Evolutionary conservation across 352 stramenopile genomes (phyloP).

Genomic region (Globisporangium paroecandrum): DNA sequence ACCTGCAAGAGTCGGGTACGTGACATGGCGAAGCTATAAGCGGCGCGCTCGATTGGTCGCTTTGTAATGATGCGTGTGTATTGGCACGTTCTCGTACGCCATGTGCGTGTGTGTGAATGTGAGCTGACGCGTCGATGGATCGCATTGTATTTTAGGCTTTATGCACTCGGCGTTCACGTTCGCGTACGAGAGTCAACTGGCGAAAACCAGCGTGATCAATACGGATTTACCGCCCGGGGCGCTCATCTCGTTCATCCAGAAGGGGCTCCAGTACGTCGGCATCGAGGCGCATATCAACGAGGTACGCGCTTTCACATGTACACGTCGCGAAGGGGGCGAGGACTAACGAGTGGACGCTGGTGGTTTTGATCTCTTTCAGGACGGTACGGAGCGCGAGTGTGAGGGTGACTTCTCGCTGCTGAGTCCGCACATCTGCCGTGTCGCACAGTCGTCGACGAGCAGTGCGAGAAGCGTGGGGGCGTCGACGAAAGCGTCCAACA

Average conservation of each 20-base stretch:
- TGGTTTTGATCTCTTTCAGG: slow-evolving; percentile 28
- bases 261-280: slow-evolving; percentile 94
- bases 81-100: not conserved
- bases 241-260: slow-evolving; percentile 98
- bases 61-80: not conserved
- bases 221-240: slow-evolving; percentile 94
- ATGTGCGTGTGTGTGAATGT: too few species aligned
- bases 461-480: slow-evolving; percentile 43
- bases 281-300: slow-evolving; percentile 91
- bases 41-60: not conserved
- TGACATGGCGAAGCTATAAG: slow-evolving; percentile 5
- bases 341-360: slow-evolving; percentile 5
- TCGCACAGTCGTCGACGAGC: slow-evolving; percentile 72
- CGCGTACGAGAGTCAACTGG: slow-evolving; percentile 95
- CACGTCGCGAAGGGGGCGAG: slow-evolving; percentile 18
- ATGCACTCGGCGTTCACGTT: slow-evolving; percentile 99
- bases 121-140: not conserved
- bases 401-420: slow-evolving; percentile 90
- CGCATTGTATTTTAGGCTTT: slow-evolving; percentile 64
- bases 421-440: slow-evolving; percentile 88
- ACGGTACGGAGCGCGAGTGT: slow-evolving; percentile 84
- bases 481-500: slow-evolving; percentile 60
- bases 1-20: slow-evolving; percentile 94
- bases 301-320: slow-evolving; percentile 43
- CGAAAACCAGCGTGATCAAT: slow-evolving; percentile 91